Evolutionary conservation across 768 basidiomycete species (phyloP).

Genomic region (Auriscalpium microsporum): DNA sequence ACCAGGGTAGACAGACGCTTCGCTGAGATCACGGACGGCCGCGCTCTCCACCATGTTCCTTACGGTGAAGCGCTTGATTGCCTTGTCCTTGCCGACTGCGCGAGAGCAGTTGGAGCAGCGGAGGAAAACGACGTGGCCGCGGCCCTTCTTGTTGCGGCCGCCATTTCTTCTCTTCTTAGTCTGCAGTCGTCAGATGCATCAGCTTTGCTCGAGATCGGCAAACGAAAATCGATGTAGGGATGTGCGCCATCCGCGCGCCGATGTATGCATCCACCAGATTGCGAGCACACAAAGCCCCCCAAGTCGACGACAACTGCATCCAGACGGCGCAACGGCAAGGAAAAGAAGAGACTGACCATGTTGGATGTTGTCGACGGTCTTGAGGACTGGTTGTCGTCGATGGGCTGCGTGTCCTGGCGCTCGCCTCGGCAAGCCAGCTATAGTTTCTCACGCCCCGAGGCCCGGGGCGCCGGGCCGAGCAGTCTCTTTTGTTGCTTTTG

Average conservation of each 20-base stretch:
- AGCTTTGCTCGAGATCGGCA: slow-evolving; percentile 9
- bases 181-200: slow-evolving; percentile 33
- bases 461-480: too few species aligned
- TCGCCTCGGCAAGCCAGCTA: neutral
- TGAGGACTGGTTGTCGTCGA: slow-evolving; percentile 19
- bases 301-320: neutral
- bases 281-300: neutral
- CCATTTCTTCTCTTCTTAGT: slow-evolving; percentile 99
- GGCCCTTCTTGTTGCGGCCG: slow-evolving; percentile 98
- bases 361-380: slow-evolving; percentile 24
- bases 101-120: slow-evolving; percentile 99
- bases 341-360: slow-evolving; percentile 25
- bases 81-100: slow-evolving; percentile 97
- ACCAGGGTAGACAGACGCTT: slow-evolving; percentile 91
- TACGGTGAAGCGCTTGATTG: slow-evolving; percentile 98
- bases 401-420: slow-evolving; percentile 4
- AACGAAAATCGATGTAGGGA: neutral
- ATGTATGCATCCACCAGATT: slow-evolving; percentile 25
- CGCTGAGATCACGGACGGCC: slow-evolving; percentile 93
- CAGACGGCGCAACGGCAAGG: neutral
- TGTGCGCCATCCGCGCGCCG: slow-evolving; percentile 18
- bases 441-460: slow-evolving; percentile 2
- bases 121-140: slow-evolving; percentile 90
- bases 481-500: neutral
- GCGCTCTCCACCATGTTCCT: slow-evolving; percentile 99